Conservation (phyloP, 176 grass and related monocot species). For the Oryza glaberrima region DNA sequence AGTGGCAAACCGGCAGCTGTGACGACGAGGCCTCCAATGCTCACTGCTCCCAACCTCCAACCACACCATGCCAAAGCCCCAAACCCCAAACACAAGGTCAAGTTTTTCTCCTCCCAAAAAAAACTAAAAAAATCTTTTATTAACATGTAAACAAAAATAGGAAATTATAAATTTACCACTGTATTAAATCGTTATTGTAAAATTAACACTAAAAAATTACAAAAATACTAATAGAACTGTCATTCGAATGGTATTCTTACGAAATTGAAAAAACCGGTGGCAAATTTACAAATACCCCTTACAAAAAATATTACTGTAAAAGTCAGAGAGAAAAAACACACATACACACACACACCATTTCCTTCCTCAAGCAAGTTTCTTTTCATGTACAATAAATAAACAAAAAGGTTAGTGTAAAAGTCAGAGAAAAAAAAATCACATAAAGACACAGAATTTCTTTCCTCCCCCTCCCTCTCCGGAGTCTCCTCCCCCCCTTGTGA, state of each 20-base stretch:
- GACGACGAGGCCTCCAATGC: slow-evolving; percentile 47
- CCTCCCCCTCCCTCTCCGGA: neutral
- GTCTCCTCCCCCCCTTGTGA: neutral
- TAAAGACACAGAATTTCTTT: slow-evolving; percentile 26
- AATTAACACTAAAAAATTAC: no score
- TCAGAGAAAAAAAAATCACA: neutral
- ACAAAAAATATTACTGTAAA: no score
- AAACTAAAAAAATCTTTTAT: no score
- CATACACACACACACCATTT: slow-evolving; percentile 12
- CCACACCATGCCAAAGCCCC: slow-evolving; percentile 39
- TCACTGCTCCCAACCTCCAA: slow-evolving; percentile 35
- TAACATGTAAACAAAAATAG: neutral
- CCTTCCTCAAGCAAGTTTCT: no score
- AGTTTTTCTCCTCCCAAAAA: neutral
- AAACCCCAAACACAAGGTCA: slow-evolving; percentile 28
- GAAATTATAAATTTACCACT: no score
- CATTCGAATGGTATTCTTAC: no score
- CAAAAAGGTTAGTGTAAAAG: neutral
- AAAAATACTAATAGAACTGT: no score
- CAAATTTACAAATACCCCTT: no score
- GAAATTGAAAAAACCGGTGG: no score
- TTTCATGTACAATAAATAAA: neutral
- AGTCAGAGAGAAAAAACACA: no score
- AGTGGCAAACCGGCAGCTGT: slow-evolving; percentile 10
- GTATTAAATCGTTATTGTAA: no score